Percentiles rank a stretch among this genome's conserved stretches.
Conservation (phyloP, 306 rosid genomes). For the Quercus aquifolioides region DNA sequence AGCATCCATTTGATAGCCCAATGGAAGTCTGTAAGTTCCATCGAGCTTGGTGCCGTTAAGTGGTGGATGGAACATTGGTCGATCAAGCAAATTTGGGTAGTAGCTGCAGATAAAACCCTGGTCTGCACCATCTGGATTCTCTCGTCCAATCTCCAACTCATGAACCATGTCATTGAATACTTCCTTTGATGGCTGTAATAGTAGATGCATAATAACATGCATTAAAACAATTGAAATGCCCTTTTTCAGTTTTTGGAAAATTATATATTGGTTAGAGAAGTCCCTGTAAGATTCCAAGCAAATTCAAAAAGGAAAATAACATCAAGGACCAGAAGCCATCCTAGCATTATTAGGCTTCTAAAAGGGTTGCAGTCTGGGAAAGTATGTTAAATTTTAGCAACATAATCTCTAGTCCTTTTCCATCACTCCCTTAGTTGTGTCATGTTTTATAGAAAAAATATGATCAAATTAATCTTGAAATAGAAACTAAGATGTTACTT, state of each 20-base stretch:
- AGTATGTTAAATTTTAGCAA: no score
- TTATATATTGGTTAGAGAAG: background rate
- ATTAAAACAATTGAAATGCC: background rate
- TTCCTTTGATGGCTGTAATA: conserved; percentile 69
- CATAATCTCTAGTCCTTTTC: no score
- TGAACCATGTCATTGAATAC: conserved; percentile 82
- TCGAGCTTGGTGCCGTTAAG: conserved; percentile 62
- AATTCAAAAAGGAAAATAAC: background rate
- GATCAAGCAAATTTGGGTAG: conserved; percentile 82
- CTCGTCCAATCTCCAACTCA: conserved; percentile 62
- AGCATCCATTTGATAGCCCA: conserved; percentile 99
- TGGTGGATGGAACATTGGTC: conserved; percentile 79
- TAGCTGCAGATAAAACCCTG: conserved; percentile 91
- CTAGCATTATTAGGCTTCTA: no score
- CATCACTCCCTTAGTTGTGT: no score
- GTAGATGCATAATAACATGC: conserved; percentile 2
- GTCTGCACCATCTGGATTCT: conserved; percentile 95
- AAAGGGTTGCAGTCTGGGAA: no score
- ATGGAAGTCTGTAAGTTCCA: conserved; percentile 85
- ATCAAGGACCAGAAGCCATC: background rate
- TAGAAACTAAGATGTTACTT: background rate
- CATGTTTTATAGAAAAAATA: no score
- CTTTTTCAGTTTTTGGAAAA: background rate
- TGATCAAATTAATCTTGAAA: background rate
- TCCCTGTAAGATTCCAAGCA: background rate